Evolutionary conservation across 495 filamentous ascomycete genomes (phyloP), one percentile per base, ranked within the genome.

Genomic region (Stereocaulon alpinum): DNA sequence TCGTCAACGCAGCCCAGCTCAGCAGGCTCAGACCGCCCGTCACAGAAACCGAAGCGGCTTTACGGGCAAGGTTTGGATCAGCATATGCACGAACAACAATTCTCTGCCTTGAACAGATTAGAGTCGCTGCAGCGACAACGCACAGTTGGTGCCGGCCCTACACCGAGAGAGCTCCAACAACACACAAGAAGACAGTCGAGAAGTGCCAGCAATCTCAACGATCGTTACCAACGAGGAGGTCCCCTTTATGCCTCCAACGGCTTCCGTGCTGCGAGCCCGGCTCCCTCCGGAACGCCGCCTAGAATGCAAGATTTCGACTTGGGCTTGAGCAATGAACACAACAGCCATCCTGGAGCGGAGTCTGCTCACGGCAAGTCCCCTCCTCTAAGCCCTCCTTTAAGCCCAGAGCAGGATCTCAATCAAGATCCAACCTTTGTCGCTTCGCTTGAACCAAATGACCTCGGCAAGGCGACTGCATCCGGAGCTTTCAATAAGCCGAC

Each of bases 1-100:
- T 80, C 79, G 53, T 77, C 80, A 59, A 74, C 69, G 40, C 73
- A 64, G 42, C 45, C 61, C 18, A 4, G 32, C 22, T 47, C 63
- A 15, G 40, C 58, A 12, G 47, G 37, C 44, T 73, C 32, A 6
- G 73, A 74, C 37, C 71, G 75, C 52, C 75, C 71, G 9, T 73
- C 77, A 40, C 84, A 84, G 7, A 87, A 90, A 55, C 80, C 82
- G 6, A 81, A 86, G 49, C 78, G 89, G 54, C 77, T 97, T 2
- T 98, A 97, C 68, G 92, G 95, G 61, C 86, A 88, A 62, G 87
- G 84, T 1, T 74, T 93, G 22, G 86, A 84, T 45, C 87, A 92
- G 61, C 82, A 94, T 42, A 75, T 85, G 18, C 85, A 89, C 47
- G 91, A 88, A 56, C 87, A 94, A 65, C 89, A 92, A 66, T 79